phyloP scores from a whole-genome alignment of 2,329 filamentous ascomycete species.

The Tolypocladium tundrense region DNA sequence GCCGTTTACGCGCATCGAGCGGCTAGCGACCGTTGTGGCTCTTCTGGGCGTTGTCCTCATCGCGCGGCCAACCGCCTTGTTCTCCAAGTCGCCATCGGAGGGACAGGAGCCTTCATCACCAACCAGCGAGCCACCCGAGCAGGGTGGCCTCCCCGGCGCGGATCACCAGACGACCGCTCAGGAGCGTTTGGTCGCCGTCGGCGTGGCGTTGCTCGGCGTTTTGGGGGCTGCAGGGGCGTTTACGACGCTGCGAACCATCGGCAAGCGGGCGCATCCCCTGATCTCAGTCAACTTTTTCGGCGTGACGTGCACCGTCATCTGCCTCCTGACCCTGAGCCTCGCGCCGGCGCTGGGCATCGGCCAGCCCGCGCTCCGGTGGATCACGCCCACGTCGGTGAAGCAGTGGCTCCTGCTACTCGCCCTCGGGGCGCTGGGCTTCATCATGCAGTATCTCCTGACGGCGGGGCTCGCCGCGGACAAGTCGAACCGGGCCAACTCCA shows the following conservation, averaged over 20 bases:
- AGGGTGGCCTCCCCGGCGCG: constrained; percentile 14
- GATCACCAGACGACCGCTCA: constrained; percentile 39
- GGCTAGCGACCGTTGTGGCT: constrained; percentile 65
- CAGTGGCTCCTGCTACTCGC: constrained; percentile 60
- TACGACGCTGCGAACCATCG: constrained; percentile 69
- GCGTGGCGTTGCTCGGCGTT: constrained; percentile 65
- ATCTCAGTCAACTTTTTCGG: constrained; percentile 81
- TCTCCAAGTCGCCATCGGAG: constrained; percentile 18
- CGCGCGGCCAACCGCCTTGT: constrained; percentile 56
- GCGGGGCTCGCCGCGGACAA: constrained; percentile 64
- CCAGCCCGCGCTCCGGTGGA: constrained; percentile 35
- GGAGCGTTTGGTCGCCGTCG: constrained; percentile 60
- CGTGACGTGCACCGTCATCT: constrained; percentile 58
- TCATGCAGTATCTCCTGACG: constrained; percentile 81
- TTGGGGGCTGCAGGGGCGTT: constrained; percentile 65
- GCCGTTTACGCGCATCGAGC: constrained; percentile 67
- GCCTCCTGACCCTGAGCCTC: constrained; percentile 46
- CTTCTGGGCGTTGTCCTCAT: constrained; percentile 75
- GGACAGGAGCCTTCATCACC: constrained; percentile 8
- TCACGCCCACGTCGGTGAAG: constrained; percentile 25
- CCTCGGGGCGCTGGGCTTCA: constrained; percentile 64
- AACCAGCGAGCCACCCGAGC: constrained; percentile 3
- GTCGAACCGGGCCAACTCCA: constrained; percentile 44
- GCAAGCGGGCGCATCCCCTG: constrained; percentile 69
- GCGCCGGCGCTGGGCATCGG: constrained; percentile 32